Evolutionary conservation across 164 flowering plant genomes (phyloP).

Genomic region (Dillenia turbinata): DNA sequence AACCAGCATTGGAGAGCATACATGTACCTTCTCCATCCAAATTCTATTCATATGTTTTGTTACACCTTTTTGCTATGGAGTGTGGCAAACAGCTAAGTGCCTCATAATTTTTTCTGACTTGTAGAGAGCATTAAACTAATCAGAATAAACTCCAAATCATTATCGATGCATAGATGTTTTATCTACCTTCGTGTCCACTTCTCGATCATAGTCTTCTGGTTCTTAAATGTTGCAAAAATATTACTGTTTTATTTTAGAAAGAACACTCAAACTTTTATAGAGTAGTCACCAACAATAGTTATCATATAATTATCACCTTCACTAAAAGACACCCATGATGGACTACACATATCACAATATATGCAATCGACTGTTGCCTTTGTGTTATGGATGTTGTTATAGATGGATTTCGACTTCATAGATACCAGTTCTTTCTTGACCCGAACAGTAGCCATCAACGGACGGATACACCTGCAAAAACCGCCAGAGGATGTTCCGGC

Average conservation of each 20-base stretch:
- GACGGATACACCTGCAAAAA: too few relatives aligned
- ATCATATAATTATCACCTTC: constrained; percentile 10
- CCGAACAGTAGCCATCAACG: too few relatives aligned
- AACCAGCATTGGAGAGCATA: constrained; percentile 4
- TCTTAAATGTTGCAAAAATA: neutral
- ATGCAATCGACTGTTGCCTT: too few relatives aligned
- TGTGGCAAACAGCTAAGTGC: neutral
- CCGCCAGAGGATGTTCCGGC: too few relatives aligned
- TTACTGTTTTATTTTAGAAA: constrained; percentile 9
- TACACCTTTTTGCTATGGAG: constrained; percentile 13
- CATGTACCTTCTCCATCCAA: constrained; percentile 4
- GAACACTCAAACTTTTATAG: neutral
- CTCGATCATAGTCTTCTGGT: too few relatives aligned
- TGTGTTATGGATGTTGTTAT: too few relatives aligned
- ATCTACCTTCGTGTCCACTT: constrained; percentile 7
- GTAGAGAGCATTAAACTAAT: neutral
- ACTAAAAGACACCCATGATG: neutral
- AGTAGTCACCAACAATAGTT: too few relatives aligned
- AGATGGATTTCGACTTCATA: too few relatives aligned
- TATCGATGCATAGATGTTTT: constrained; percentile 8
- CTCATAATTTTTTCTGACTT: constrained; percentile 2
- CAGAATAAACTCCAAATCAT: constrained; percentile 10
- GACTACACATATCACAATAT: constrained; percentile 17
- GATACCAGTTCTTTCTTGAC: too few relatives aligned
- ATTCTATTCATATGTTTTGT: constrained; percentile 3